Conservation (phyloP, 116 monocot species). For the Trichopus zeylanicus region DNA sequence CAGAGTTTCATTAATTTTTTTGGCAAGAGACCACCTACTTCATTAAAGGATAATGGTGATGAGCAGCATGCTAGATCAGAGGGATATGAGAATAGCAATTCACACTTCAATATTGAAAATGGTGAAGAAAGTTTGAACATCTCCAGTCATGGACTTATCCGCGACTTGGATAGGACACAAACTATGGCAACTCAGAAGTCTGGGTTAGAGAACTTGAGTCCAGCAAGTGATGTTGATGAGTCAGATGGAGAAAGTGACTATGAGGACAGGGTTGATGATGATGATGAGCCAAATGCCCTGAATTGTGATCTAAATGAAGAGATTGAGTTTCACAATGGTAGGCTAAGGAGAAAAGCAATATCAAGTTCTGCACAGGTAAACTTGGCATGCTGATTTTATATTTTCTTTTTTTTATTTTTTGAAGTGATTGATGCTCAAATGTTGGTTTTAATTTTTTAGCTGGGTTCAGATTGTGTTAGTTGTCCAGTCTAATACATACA, state of each 20-base stretch:
- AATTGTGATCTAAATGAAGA: conserved; percentile 45
- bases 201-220: conserved; percentile 4
- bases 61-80: conserved; percentile 3
- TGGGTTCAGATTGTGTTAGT: too few relatives aligned
- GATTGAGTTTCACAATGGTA: conserved; percentile 62
- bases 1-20: conserved; percentile 76
- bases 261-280: conserved; percentile 21
- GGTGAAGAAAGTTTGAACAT: conserved; percentile 1
- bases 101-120: too few relatives aligned
- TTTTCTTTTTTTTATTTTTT: not conserved
- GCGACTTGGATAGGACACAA: conserved; percentile 2
- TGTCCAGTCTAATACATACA: too few relatives aligned
- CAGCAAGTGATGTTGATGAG: conserved; percentile 23
- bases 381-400: not conserved
- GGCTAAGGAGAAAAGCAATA: conserved; percentile 77
- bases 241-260: conserved; percentile 36
- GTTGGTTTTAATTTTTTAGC: too few relatives aligned
- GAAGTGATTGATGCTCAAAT: not conserved
- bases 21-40: conserved; percentile 28
- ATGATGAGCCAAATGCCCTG: conserved; percentile 9
- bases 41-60: conserved; percentile 12
- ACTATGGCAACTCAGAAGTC: conserved; percentile 14
- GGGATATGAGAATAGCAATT: not conserved
- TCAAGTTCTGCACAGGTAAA: conserved; percentile 36
- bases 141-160: conserved; percentile 7